Percentiles rank a stretch among this genome's conserved stretches.
phyloP scores from a whole-genome alignment of 1,284 basidiomycete species.

The Cryptococcus sp. region DNA sequence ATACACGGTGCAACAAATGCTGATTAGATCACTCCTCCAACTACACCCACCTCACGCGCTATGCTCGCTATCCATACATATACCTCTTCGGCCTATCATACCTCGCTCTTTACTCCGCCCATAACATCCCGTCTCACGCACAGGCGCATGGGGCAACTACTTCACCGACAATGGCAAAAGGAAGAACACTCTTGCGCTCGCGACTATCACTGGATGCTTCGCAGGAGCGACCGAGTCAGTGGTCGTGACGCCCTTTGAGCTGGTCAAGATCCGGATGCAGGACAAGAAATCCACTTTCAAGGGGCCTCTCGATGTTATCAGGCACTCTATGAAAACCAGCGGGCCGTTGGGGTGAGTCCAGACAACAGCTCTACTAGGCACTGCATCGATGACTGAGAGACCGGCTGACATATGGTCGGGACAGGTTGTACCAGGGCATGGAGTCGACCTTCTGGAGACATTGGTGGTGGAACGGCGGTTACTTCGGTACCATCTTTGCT shows the following conservation, averaged over 20 bases:
- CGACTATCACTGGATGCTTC: slow-evolving; percentile 85
- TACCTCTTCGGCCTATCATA: too few relatives aligned
- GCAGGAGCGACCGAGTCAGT: slow-evolving; percentile 96
- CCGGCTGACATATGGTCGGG: neutral
- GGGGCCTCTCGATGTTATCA: slow-evolving; percentile 88
- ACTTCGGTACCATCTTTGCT: slow-evolving; percentile 87
- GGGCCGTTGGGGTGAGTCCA: slow-evolving; percentile 75
- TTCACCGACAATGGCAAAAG: slow-evolving; percentile 62
- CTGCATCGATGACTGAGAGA: neutral
- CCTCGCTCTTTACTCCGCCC: neutral
- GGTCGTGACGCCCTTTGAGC: slow-evolving; percentile 85
- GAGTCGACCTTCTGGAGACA: slow-evolving; percentile 95
- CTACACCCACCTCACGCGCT: too few relatives aligned
- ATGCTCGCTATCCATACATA: too few relatives aligned
- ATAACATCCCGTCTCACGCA: slow-evolving; percentile 59
- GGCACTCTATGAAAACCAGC: slow-evolving; percentile 71
- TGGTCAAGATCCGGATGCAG: slow-evolving; percentile 94
- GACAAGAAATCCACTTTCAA: slow-evolving; percentile 85
- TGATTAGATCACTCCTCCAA: too few relatives aligned
- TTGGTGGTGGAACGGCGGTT: slow-evolving; percentile 82
- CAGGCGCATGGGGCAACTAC: slow-evolving; percentile 89
- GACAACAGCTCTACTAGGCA: neutral
- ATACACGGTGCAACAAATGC: slow-evolving; percentile 1
- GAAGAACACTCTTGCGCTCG: slow-evolving; percentile 85
- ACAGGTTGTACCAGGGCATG: slow-evolving; percentile 68